Evolutionary conservation across 2,329 filamentous ascomycete genomes (phyloP), one percentile per base, ranked within the genome.

Genomic region (Bisporella sp.): DNA sequence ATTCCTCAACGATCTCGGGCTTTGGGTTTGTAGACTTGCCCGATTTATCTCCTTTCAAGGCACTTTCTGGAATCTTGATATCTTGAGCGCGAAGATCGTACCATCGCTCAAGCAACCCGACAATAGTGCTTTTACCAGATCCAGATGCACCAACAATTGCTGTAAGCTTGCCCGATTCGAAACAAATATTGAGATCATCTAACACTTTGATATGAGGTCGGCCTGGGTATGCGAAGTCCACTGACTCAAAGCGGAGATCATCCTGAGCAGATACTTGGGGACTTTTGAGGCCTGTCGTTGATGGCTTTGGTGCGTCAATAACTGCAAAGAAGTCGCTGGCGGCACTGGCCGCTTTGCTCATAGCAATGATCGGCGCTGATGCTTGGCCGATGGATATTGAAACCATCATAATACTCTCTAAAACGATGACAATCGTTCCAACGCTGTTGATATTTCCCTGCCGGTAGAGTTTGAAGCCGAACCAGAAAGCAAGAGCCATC

Each of bases 51-150:
- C 65, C 59, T 70, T 70, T 54, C 75, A 71, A 59, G 72, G 70
- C 54, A 73, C 59, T 54, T n/a, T 49, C 53, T 8, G 49, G 31
- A 9, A 37, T 37, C 40, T 54, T 53, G 13, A 56, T 49, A 31
- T 54, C 43, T 41, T 51, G 41, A 69, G 66, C 46, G 71, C 54
- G 71, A 35, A 85, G 70, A 2, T 80, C 78, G 62, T 89, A 89
- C 83, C 84, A 89, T 31, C 84, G 72, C 61, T 89, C 82, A 4
- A 89, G 70, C 2, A 90, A 68, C 0, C 81, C 84, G 0, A 89
- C 79, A 30, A 89, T 80, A 0, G 86, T 90, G 46, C 81, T 86
- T 64, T 41, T 32, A 31, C 69, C 69, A 31, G 65, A 68, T 1
- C 71, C 71, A 4, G 67, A 70, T 3, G 70, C 63, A 0, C 72